Base-by-base conservation (phyloP, 192 early-diverging fungal genomes). In the Dimargaris cristalligena region DNA sequence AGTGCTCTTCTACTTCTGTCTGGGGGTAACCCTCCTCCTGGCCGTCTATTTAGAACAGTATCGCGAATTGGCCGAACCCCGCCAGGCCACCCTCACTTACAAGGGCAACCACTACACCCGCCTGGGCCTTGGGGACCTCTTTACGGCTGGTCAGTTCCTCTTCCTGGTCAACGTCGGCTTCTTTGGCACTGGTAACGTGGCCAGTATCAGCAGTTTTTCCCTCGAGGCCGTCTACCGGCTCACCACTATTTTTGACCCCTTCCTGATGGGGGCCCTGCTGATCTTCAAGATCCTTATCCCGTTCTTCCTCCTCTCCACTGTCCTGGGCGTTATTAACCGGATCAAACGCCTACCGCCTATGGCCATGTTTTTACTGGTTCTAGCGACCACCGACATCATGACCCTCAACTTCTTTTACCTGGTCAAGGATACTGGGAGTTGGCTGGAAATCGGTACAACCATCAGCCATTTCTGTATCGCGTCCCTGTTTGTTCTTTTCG, bases 381-480 rank as follows among this genome's bases (percentile, higher is more conserved):
- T 94, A 13, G 78, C 80, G 34, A 92, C 89, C 13, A 90, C 87
- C 0, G 94, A 97, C 67, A 74, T 97, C 0, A 89, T 89, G 83
- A 93, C 94, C 0, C 76, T 97, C 58, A 93, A 93, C 76, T 97
- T 97, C 65, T 97, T 97, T 65, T 97, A 88, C 61, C 75, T 94
- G 46, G 94, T 97, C 34, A 64, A 79, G 20, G 94, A 97, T 72
- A 74, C 82, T 65, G 94, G 94, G 13, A 85, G 81, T 52, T 97
- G 94, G 94, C 71, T 97, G 31, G 94, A 97, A 70, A 97, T 97
- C 66, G 94, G 94, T 26, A 92, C 90, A 47, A 88, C 86, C 49
- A 97, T 97, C 64, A 88, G 85, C 58, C 94, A 97, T 65, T 97
- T 94, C 70, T 85, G 89, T 60, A 97, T 97, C 64, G 82, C 89